Conservation (phyloP, 1,284 basidiomycete species). For the Afroboletus lepidellus region DNA sequence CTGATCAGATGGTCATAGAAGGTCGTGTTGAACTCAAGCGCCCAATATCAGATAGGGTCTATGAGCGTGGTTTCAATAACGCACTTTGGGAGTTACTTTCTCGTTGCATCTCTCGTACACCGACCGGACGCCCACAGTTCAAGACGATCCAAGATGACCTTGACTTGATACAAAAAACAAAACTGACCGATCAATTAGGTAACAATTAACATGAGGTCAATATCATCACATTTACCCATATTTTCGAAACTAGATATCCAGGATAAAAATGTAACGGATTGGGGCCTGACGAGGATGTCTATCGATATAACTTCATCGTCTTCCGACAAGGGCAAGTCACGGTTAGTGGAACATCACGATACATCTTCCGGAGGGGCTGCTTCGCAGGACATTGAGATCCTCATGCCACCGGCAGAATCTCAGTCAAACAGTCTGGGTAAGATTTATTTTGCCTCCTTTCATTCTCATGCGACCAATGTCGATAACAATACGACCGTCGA, state of each 20-base stretch:
- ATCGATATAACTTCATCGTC: neutral
- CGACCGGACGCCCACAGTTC: neutral
- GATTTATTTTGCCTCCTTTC: no score
- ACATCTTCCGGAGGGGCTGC: neutral
- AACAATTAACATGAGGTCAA: neutral
- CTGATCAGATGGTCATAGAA: neutral
- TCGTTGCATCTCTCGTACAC: neutral
- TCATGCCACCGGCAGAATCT: no score
- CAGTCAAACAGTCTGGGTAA: no score
- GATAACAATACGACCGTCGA: no score
- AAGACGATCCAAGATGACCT: neutral
- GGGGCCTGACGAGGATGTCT: neutral
- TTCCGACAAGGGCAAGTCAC: neutral
- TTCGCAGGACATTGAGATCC: no score
- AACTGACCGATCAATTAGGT: neutral
- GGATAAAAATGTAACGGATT: neutral
- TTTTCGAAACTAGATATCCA: neutral
- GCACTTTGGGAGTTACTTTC: conserved; percentile 2
- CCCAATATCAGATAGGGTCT: neutral
- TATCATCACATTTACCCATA: neutral
- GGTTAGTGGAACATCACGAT: neutral
- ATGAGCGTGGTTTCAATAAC: conserved; percentile 1
- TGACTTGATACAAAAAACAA: neutral
- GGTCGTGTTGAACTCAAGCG: neutral
- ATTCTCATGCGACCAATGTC: no score